Conservation (phyloP, 2,329 filamentous ascomycete species). For the Metarhizium guizhouense region DNA sequence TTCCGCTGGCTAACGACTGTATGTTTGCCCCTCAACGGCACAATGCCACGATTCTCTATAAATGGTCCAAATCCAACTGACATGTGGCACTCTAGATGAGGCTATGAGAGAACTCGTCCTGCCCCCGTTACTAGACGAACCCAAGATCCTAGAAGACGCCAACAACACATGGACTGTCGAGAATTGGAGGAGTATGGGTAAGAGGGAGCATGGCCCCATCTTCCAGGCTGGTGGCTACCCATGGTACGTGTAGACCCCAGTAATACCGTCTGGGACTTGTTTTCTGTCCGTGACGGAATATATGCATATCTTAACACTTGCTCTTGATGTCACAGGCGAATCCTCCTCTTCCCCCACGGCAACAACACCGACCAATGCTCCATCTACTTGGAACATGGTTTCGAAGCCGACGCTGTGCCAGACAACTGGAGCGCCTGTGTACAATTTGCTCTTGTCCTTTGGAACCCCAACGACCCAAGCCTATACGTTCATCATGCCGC, state of each 20-base stretch:
- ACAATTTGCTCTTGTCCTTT: conserved; percentile 88
- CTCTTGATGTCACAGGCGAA: conserved; percentile 52
- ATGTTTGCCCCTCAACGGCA: conserved; percentile 18
- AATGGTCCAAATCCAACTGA: not conserved
- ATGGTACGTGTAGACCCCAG: conserved; percentile 50
- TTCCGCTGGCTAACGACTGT: conserved; percentile 45
- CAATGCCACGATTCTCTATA: not conserved
- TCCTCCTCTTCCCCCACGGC: conserved; percentile 90
- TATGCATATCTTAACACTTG: not conserved
- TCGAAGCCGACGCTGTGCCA: conserved; percentile 63
- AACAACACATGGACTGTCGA: conserved; percentile 81
- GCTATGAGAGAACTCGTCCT: conserved; percentile 78
- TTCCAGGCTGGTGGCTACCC: conserved; percentile 83
- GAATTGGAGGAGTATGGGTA: conserved; percentile 66
- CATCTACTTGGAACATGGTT: conserved; percentile 94
- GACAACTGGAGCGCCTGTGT: conserved; percentile 96
- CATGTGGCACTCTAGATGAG: conserved; percentile 45
- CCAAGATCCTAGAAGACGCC: conserved; percentile 68
- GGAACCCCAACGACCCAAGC: conserved; percentile 88
- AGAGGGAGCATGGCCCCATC: conserved; percentile 78
- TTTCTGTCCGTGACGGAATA: not conserved
- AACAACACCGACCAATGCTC: conserved; percentile 93
- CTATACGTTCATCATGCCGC: conserved; percentile 74
- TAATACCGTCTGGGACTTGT: not conserved
- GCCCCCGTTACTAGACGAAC: conserved; percentile 62